Evolutionary conservation across 768 basidiomycete species (phyloP), one percentile per base, ranked within the genome.

Genomic region (Lanmaoa pseudosensibilis): DNA sequence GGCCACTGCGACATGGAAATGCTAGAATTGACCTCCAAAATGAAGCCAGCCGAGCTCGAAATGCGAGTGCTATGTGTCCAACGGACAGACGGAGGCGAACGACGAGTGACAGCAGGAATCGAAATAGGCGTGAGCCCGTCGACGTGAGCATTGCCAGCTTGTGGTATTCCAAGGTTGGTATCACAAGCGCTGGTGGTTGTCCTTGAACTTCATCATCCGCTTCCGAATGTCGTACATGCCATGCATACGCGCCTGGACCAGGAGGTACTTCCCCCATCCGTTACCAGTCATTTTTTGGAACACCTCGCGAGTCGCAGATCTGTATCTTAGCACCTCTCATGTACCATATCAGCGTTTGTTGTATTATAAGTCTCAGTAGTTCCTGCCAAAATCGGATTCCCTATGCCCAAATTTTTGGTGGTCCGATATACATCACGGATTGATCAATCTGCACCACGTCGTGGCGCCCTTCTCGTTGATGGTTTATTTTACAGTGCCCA

Each of bases 101-200:
- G 40, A 54, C 41, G 4, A 64, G 59, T 7, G 36, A 62, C 16
- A 57, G 21, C 1, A 65, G 33, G n/a, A 36, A 50, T 15, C 50
- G 59, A 13, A 53, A 30, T 9, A 45, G 37, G 27, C 30, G 32
- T 15, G 37, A 50, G 25, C 21, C 41, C 38, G 46, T 43, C 15
- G 30, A 16, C 3, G 9, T 40, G 30, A 38, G 30, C 63, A 54
- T 57, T 18, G 32, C 23, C 19, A 25, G 15, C 9, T 32, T 21
- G n/a, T 38, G 18, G 45, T 54, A 9, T 55, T 52, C 8, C n/a
- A 8, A 27, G 10, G 12, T n/a, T 33, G 38, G 46, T 41, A 15
- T 25, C 12, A 19, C 30, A 25, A 25, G 46, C 30, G 37, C 30
- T 30, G 4, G 33, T n/a, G 32, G 32, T 32, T 32, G 32, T 16